Evolutionary conservation across 1,284 basidiomycete species (phyloP).

Genomic region (Fomitopsis pinicola): DNA sequence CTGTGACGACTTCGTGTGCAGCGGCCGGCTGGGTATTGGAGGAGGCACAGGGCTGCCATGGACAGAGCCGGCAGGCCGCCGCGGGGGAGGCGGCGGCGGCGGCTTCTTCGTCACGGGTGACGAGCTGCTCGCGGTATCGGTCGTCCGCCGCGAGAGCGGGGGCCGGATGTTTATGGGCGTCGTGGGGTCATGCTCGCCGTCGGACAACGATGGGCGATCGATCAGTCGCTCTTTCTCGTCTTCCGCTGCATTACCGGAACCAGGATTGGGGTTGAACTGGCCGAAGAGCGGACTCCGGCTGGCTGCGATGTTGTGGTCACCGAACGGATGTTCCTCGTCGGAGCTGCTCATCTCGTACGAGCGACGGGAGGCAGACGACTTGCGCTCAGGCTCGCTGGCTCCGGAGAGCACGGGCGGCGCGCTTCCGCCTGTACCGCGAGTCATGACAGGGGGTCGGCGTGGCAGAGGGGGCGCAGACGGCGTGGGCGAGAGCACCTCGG

Average conservation of each 20-base stretch:
- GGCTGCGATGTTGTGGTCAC: conserved; percentile 36
- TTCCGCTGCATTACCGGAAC: conserved; percentile 15
- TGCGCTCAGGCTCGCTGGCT: neutral
- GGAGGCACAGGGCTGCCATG: conserved; percentile 9
- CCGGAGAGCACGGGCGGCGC: conserved; percentile 7
- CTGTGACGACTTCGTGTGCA: conserved; percentile 19
- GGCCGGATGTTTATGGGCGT: conserved; percentile 2
- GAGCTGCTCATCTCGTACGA: conserved; percentile 28
- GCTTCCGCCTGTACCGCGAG: conserved; percentile 14
- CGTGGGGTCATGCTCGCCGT: conserved; percentile 12
- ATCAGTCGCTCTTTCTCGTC: conserved; percentile 19
- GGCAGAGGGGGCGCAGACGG: conserved; percentile 27
- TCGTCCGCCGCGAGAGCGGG: conserved; percentile 8
- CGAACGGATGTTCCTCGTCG: conserved; percentile 39
- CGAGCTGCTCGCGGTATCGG: neutral
- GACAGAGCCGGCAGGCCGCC: conserved; percentile 12
- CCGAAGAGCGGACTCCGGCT: conserved; percentile 42
- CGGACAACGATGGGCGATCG: conserved; percentile 7
- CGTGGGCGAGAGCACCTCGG: conserved; percentile 42
- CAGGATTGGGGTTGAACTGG: conserved; percentile 13
- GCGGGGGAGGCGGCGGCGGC: conserved; percentile 29
- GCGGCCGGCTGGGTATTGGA: conserved; percentile 15
- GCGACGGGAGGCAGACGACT: neutral
- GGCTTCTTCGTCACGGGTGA: conserved; percentile 19
- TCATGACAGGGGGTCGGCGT: conserved; percentile 15